These are phyloP conservation scores for Crucihimalaya himalaica DNA, from an alignment of 345 rosid species.

Conservation along the genomic window DNA sequence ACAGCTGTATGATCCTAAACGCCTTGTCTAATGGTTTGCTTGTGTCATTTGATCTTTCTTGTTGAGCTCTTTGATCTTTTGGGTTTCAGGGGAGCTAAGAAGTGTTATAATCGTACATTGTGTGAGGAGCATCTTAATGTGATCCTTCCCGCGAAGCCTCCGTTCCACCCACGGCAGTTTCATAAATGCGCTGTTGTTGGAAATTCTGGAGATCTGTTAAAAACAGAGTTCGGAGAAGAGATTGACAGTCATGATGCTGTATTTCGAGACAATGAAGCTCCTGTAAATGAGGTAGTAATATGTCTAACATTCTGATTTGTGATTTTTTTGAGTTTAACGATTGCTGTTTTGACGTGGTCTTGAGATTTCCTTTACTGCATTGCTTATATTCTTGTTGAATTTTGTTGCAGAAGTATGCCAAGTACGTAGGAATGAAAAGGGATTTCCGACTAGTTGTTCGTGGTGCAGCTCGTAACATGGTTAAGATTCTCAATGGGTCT, in stretches of 20 bases:
- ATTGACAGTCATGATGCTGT: slow-evolving; percentile 95
- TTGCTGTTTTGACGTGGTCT: not conserved
- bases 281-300: slow-evolving; percentile 70
- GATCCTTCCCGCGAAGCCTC: slow-evolving; percentile 85
- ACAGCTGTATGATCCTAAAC: slow-evolving; percentile 61
- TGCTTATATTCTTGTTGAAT: slow-evolving; percentile 34
- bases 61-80: slow-evolving; percentile 18
- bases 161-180: slow-evolving; percentile 83
- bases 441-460: slow-evolving; percentile 95
- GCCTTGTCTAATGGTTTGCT: slow-evolving; percentile 5
- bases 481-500: slow-evolving; percentile 77
- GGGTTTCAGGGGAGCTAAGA: slow-evolving; percentile 71
- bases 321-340: not conserved
- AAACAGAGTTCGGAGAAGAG: slow-evolving; percentile 84
- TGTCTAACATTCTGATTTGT: slow-evolving; percentile 5
- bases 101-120: slow-evolving; percentile 77
- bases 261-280: slow-evolving; percentile 94
- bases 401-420: slow-evolving; percentile 72
- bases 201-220: slow-evolving; percentile 90
- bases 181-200: slow-evolving; percentile 91
- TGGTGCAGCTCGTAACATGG: slow-evolving; percentile 97
- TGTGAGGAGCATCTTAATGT: slow-evolving; percentile 89
- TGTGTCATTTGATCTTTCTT: slow-evolving; percentile 17
- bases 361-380: not conserved
- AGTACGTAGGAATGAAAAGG: slow-evolving; percentile 88